Percentiles rank a stretch among this genome's conserved stretches.
Evolutionary conservation across 768 basidiomycete genomes (phyloP).

Genomic region (Xerocomellus chrysenteron): DNA sequence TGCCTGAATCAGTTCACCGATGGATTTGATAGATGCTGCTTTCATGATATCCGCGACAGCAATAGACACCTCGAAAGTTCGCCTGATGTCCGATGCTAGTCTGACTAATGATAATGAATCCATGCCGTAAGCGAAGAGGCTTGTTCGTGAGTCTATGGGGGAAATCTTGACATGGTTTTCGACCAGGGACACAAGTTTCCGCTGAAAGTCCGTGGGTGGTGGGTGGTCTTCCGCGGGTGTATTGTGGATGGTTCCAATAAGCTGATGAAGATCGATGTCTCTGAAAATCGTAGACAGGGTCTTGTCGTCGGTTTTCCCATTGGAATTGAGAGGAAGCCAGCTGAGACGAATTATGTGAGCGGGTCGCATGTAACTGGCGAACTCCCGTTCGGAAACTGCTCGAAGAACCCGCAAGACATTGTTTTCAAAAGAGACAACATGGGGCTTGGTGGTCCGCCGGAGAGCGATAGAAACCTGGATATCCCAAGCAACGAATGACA

Average conservation of each 20-base stretch:
- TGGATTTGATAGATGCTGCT: conserved; percentile 18
- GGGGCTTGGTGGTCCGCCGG: conserved; percentile 35
- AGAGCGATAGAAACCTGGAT: conserved; percentile 34
- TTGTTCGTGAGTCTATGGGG: conserved; percentile 20
- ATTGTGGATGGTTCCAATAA: conserved; percentile 13
- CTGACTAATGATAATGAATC: conserved; percentile 31
- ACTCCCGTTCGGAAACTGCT: conserved; percentile 38
- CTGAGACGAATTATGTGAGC: conserved; percentile 48
- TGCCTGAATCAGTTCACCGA: conserved; percentile 19
- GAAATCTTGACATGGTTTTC: conserved; percentile 20
- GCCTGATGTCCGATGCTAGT: conserved; percentile 25
- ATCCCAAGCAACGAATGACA: conserved; percentile 48
- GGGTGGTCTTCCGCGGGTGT: background rate
- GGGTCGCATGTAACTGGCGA: conserved; percentile 53
- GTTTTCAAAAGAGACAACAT: conserved; percentile 28
- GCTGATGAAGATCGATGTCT: conserved; percentile 18
- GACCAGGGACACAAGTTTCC: conserved; percentile 37
- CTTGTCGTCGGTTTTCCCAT: conserved; percentile 37
- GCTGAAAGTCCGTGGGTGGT: conserved; percentile 29
- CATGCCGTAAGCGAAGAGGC: conserved; percentile 35
- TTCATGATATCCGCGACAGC: conserved; percentile 34
- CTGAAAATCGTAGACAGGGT: conserved; percentile 27
- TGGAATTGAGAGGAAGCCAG: conserved; percentile 46
- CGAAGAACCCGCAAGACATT: conserved; percentile 30
- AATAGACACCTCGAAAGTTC: conserved; percentile 14